Base-by-base conservation (phyloP, 306 rosid species). In the barrel medic (Medicago truncatula) region DNA sequence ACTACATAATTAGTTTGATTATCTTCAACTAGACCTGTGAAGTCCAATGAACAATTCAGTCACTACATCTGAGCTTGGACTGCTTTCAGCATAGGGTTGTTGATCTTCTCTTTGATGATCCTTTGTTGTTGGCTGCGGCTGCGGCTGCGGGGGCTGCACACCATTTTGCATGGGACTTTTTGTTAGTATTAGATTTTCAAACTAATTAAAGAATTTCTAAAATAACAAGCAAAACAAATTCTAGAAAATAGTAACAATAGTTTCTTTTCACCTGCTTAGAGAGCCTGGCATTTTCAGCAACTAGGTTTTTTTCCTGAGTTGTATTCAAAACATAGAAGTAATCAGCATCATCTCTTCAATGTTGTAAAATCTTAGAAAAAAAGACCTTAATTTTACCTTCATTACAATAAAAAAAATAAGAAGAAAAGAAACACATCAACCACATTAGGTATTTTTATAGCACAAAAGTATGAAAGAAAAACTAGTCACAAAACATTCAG, bases 21-120 rank as follows among this genome's bases (percentile, higher is more conserved):
- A 25, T 71, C 67, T 18, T 70, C 64, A 82, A 46, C 53, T 54
- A 72, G 75, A 70, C 58, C 93, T 65, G 81, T 69, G 98, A 53
- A 73, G 84, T 67, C 98, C 97, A 77, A 93, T 93, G 83, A 83
- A 87, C 85, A 93, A 81, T 44, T 86, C 96, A 17, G 97, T 93
- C 81, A 87, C 96, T 36, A 93, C 98, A 8, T 87, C 91, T 53
- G 96, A 89, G 74, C 83, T 85, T 57, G 91, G 85, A 67, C 82
- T 83, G 74, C 90, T 86, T 68, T 89, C 90, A 41, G 53, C 71
- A 70, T 52, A 75, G 7, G 69, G 23, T 11, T 76, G 57, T 11
- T 76, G 57, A 49, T 43, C 80, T 70, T 80, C 86, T 81, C 62
- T 74, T 9, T 21, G 62, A 56, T 72, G 58, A 56, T 76, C 82